phyloP scores from a whole-genome alignment of 73 alveolate genomes.

The Symbiodinium natans region DNA sequence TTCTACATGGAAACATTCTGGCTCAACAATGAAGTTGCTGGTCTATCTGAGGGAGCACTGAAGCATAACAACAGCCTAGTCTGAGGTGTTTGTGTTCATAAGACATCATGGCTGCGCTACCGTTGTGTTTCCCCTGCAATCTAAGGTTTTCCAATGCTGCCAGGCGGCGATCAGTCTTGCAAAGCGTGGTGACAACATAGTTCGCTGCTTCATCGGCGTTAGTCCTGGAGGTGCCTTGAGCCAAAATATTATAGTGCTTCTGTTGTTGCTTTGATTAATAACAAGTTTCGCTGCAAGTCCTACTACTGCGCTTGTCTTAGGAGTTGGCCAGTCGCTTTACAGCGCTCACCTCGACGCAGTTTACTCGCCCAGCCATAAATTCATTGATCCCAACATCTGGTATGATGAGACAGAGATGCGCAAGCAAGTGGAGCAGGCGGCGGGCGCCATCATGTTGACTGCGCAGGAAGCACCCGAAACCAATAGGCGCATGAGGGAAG shows the following conservation, averaged over 20 bases:
- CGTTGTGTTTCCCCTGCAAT: background rate
- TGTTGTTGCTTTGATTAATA: background rate
- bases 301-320: background rate
- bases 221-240: conserved; percentile 5
- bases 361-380: conserved; percentile 1
- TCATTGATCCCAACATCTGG: conserved; percentile 56
- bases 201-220: conserved; percentile 34
- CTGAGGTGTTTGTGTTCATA: background rate
- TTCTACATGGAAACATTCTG: conserved; percentile 11
- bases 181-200: conserved; percentile 14
- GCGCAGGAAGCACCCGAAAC: background rate
- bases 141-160: background rate
- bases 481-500: background rate
- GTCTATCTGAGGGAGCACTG: background rate
- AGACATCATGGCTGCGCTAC: too few species aligned
- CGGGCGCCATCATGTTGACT: conserved; percentile 28
- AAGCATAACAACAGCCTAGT: background rate
- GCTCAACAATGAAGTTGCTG: background rate
- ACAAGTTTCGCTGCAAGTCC: background rate
- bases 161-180: background rate
- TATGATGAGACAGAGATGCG: conserved; percentile 58
- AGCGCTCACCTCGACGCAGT: conserved; percentile 20
- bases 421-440: conserved; percentile 54
- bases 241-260: background rate
- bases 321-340: background rate